Evolutionary conservation across 768 basidiomycete genomes (phyloP), one percentile per base, ranked within the genome.

Genomic region (Hysterangium stoloniferum): DNA sequence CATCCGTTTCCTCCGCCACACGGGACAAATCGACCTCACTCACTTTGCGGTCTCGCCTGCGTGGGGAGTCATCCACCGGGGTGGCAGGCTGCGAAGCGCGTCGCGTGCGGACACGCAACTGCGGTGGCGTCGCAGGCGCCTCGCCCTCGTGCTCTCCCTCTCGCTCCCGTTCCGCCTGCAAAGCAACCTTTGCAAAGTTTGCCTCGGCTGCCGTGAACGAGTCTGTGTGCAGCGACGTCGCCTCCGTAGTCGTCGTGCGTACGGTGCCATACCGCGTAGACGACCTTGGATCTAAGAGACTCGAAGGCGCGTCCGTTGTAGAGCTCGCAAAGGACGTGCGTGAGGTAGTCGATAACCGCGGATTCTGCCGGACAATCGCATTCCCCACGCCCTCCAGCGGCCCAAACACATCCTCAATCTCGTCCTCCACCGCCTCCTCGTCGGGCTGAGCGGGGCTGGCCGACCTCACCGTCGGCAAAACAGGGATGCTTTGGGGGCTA

Each of bases 241-340:
- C 73, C 56, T 89, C 87, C 27, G 89, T 91, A 28, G 81, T 87
- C 53, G 82, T 71, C n/a, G 88, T 89, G 59, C 85, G 74, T 54
- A 90, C 79, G 9, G 88, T 91, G 35, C 80, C 85, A 64, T 79
- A 90, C 45, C 57, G 46, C 38, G 64, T 66, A 31, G 68, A 44
- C 66, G 42, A 34, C 52, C 56, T 45, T 53, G 47, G 47, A 34
- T 84, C 82, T 47, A 84, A 68, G 52, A 84, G 65, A 55, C 82
- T 85, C 45, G 85, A 85, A 60, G 78, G 72, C n/a, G 60, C 55
- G 24, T 66, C 66, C 22, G 76, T 76, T 40, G 70, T 68, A 15
- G 57, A 56, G 28, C 53, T 54, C 15, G 57, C 57, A 17, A 56
- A 36, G 20, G 57, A 58, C 1, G 36, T 35, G 17, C 57, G 46